phyloP scores from a whole-genome alignment of 441 rosid genomes.

The Populus hybrid region DNA sequence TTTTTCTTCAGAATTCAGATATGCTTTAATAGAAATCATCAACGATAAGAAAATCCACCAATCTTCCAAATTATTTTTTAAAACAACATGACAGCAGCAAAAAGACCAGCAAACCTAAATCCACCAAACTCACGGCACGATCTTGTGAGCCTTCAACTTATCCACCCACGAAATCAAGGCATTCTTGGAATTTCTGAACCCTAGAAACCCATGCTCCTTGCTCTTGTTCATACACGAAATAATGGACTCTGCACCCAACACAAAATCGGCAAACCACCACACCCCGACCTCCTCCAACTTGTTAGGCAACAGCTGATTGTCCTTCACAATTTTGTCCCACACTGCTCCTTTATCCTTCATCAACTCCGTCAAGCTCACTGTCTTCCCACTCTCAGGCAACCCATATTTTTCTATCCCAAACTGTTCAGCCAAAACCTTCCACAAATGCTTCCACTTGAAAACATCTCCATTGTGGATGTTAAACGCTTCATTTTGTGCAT shows the following conservation, averaged over 20 bases:
- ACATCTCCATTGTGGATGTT: conserved; percentile 65
- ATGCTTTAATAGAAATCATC: background rate
- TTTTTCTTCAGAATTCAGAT: background rate
- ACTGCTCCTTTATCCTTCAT: conserved; percentile 6
- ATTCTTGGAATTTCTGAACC: conserved; percentile 65
- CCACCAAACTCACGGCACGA: background rate
- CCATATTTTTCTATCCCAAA: conserved; percentile 51
- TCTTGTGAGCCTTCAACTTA: conserved; percentile 1
- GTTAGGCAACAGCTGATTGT: background rate
- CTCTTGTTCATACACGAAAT: background rate
- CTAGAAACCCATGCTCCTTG: conserved; percentile 33
- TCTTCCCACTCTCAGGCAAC: conserved; percentile 19
- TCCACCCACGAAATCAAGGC: conserved; percentile 29
- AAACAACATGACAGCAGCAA: background rate
- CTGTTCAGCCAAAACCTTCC: conserved; percentile 36
- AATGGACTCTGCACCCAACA: background rate
- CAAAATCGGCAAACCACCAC: conserved; percentile 4
- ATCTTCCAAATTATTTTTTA: background rate
- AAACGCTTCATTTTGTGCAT: conserved; percentile 57
- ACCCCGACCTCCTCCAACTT: conserved; percentile 9
- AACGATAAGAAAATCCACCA: background rate
- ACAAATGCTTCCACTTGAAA: conserved; percentile 63
- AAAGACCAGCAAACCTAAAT: background rate
- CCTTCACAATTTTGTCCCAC: conserved; percentile 7
- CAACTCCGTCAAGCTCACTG: background rate